Percentiles rank a stretch among this genome's conserved stretches.
These are phyloP conservation scores for Aureobasidium melanogenum DNA, from an alignment of 2,329 filamentous ascomycete species.

Conservation along the genomic window DNA sequence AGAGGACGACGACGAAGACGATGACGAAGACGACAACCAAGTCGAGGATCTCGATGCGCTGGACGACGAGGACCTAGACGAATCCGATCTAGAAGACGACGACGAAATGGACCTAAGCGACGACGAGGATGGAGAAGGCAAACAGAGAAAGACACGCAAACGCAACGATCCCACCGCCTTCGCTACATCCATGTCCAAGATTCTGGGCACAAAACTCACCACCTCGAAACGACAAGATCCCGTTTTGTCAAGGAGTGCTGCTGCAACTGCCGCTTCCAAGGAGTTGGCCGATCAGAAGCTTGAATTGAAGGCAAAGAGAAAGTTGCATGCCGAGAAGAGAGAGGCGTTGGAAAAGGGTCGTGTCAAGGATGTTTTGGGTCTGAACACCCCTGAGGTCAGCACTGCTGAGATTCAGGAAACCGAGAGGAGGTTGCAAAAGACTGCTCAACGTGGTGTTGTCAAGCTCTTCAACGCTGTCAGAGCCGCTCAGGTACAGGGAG, in stretches of 20 bases:
- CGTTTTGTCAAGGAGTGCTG: conserved; percentile 75
- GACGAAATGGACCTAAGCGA: conserved; percentile 32
- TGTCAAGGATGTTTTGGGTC: conserved; percentile 72
- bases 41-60: conserved; percentile 27
- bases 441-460: conserved; percentile 85
- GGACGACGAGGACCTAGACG: conserved; percentile 28
- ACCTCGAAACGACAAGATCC: conserved; percentile 76
- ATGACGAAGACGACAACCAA: conserved; percentile 27
- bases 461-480: conserved; percentile 94
- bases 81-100: conserved; percentile 20
- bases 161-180: conserved; percentile 89
- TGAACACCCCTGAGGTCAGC: conserved; percentile 41
- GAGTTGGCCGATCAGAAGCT: conserved; percentile 67
- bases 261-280: conserved; percentile 62
- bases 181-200: conserved; percentile 86
- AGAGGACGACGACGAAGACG: conserved; percentile 22
- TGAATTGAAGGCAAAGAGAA: conserved; percentile 69
- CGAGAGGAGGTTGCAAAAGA: conserved; percentile 75
- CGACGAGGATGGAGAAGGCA: conserved; percentile 21
- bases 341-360: conserved; percentile 76
- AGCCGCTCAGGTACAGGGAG: conserved; percentile 81
- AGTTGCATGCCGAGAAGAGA: conserved; percentile 72
- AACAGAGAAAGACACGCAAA: conserved; percentile 53
- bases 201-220: conserved; percentile 81
- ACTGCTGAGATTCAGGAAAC: conserved; percentile 52